phyloP scores from a whole-genome alignment of 140 eudicot genomes.

The Ambrosia hybrid region DNA sequence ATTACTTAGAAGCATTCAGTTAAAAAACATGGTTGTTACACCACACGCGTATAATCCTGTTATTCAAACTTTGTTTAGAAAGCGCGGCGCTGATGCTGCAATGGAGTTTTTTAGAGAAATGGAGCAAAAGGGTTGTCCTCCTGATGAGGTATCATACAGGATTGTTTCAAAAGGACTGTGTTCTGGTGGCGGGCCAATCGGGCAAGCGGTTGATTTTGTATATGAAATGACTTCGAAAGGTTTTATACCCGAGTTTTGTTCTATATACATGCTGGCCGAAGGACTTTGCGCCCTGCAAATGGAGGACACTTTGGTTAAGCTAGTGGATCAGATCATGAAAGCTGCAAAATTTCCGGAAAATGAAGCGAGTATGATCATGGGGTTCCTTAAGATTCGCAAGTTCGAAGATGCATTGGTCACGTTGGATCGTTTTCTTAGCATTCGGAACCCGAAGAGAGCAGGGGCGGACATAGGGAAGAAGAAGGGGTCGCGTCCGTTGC shows the following conservation, averaged over 20 bases:
- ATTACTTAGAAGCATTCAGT: conserved; percentile 72
- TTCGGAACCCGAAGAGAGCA: conserved; percentile 52
- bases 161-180: conserved; percentile 82
- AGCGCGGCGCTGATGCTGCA: conserved; percentile 59
- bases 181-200: conserved; percentile 83
- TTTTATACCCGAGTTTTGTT: conserved; percentile 56
- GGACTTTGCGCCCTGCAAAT: conserved; percentile 79
- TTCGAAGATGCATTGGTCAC: conserved; percentile 78
- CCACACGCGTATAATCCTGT: conserved; percentile 93
- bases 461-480: too few species aligned
- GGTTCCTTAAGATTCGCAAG: conserved; percentile 79
- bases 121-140: conserved; percentile 69
- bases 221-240: conserved; percentile 78
- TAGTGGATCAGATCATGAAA: conserved; percentile 62
- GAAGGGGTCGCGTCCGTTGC: too few species aligned
- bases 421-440: conserved; percentile 55
- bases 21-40: conserved; percentile 71
- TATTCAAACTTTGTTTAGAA: conserved; percentile 66
- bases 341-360: conserved; percentile 48
- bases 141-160: conserved; percentile 66
- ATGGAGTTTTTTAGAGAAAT: conserved; percentile 85
- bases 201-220: conserved; percentile 84
- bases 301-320: conserved; percentile 73
- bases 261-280: conserved; percentile 82
- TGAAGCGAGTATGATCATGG: conserved; percentile 74